A percentile compares a stretch with the other conserved stretches of the same genome.
Conservation (phyloP, 495 filamentous ascomycete species). For the Penicillium dipodomyicola region DNA sequence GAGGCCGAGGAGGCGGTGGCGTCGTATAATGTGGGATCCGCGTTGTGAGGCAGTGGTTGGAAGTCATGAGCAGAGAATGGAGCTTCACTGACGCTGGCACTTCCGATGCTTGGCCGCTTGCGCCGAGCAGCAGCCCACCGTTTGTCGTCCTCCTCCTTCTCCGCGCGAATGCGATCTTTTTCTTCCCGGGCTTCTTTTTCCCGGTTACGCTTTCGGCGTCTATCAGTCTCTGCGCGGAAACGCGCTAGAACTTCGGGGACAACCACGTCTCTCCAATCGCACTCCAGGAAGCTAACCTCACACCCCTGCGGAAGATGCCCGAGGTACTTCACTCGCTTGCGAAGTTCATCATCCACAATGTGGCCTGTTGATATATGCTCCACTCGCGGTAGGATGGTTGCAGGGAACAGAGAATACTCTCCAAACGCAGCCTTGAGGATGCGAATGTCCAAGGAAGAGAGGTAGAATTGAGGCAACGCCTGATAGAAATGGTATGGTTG, state of each 20-base stretch:
- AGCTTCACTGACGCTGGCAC: conserved; percentile 34
- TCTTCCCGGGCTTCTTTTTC: conserved; percentile 91
- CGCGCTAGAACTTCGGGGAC: conserved; percentile 66
- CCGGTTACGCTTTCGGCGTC: conserved; percentile 70
- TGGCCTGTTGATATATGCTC: conserved; percentile 91
- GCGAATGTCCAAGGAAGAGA: conserved; percentile 91
- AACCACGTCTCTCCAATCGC: conserved; percentile 94
- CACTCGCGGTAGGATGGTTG: conserved; percentile 84
- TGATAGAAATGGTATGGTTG: conserved; percentile 82
- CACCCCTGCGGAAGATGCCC: conserved; percentile 89
- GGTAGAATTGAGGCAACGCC: conserved; percentile 83
- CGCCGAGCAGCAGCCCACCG: conserved; percentile 54
- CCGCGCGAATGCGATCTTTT: conserved; percentile 82
- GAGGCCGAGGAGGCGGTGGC: conserved; percentile 52
- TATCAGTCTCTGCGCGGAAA: conserved; percentile 75
- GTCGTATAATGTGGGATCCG: conserved; percentile 43
- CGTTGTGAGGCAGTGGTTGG: conserved; percentile 56
- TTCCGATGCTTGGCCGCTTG: conserved; percentile 41
- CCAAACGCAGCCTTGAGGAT: conserved; percentile 91
- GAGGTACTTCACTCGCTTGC: conserved; percentile 85
- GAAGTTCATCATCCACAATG: conserved; percentile 83
- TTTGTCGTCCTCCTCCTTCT: conserved; percentile 73
- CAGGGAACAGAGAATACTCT: conserved; percentile 77
- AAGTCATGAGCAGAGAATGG: conserved; percentile 59
- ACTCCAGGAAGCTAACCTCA: conserved; percentile 91